Conservation (phyloP, 2,329 filamentous ascomycete genomes). For the Ceratocystis colombiana region DNA sequence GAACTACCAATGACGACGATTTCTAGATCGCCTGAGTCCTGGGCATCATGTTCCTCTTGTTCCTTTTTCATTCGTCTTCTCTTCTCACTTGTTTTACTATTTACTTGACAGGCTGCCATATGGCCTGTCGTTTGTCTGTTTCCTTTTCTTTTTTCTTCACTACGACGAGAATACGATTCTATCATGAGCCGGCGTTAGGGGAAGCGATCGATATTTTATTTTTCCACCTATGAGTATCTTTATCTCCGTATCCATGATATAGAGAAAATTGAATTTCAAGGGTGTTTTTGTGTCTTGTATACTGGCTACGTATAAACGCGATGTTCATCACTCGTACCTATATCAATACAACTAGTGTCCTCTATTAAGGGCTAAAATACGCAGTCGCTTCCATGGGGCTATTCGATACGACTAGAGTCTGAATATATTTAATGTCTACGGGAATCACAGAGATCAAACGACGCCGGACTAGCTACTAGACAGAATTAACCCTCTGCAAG, state of each 20-base stretch:
- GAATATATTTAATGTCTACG: too few species aligned
- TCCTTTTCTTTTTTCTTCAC: background rate
- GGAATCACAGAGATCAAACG: too few species aligned
- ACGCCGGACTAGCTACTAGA: too few species aligned
- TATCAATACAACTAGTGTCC: background rate
- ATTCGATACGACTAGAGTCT: too few species aligned
- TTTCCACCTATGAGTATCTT: background rate
- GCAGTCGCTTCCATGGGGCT: too few species aligned
- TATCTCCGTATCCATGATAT: background rate
- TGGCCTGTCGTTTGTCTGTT: background rate
- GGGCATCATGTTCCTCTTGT: constrained; percentile 2
- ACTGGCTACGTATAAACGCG: background rate
- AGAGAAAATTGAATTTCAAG: background rate
- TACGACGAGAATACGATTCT: constrained; percentile 4
- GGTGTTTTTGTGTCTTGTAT: background rate
- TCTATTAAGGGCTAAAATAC: background rate
- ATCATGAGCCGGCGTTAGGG: constrained; percentile 4
- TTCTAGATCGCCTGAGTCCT: constrained; percentile 14
- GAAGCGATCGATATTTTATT: background rate
- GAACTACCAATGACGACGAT: constrained; percentile 55
- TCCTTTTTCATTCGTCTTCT: constrained; percentile 14
- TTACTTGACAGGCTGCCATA: background rate
- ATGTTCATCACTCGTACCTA: background rate
- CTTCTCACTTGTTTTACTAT: constrained; percentile 12
- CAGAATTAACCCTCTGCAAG: too few species aligned